These are phyloP conservation scores for Pseudopyricularia javanii DNA, from an alignment of 2,329 filamentous ascomycete species.

Conservation along the genomic window DNA sequence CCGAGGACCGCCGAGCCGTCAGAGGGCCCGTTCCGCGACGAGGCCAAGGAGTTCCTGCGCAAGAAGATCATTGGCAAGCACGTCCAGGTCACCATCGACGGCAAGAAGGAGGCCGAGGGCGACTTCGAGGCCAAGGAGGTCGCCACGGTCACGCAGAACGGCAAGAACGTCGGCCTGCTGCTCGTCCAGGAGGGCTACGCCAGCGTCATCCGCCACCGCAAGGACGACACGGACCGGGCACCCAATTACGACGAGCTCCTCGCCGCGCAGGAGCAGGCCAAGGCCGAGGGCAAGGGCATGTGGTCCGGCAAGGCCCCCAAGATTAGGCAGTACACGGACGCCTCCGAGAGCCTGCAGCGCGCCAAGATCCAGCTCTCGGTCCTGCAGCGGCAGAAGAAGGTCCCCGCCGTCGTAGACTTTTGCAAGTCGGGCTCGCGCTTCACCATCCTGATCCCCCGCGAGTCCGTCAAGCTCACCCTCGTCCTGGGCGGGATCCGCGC, in stretches of 20 bases:
- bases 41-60: slow-evolving; percentile 91
- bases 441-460: slow-evolving; percentile 79
- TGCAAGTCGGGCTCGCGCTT: slow-evolving; percentile 96
- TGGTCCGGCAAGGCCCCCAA: slow-evolving; percentile 86
- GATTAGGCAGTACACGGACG: slow-evolving; percentile 71
- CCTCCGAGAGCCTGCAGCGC: slow-evolving; percentile 86
- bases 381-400: slow-evolving; percentile 80
- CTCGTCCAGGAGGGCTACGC: slow-evolving; percentile 90
- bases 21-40: slow-evolving; percentile 78
- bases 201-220: slow-evolving; percentile 86
- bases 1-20: slow-evolving; percentile 81
- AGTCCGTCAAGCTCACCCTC: slow-evolving; percentile 89
- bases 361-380: slow-evolving; percentile 87
- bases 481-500: slow-evolving; percentile 88
- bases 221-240: slow-evolving; percentile 87
- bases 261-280: slow-evolving; percentile 68
- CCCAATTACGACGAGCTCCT: slow-evolving; percentile 87
- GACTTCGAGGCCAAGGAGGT: slow-evolving; percentile 93
- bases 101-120: slow-evolving; percentile 77
- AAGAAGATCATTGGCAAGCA: slow-evolving; percentile 95
- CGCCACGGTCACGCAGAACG: slow-evolving; percentile 70
- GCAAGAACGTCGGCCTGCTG: slow-evolving; percentile 73
- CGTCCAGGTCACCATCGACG: slow-evolving; percentile 78
- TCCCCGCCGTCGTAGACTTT: slow-evolving; percentile 90
- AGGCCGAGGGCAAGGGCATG: slow-evolving; percentile 84